Conservation (phyloP, 805 yeast species). For the Candida succiphila region DNA sequence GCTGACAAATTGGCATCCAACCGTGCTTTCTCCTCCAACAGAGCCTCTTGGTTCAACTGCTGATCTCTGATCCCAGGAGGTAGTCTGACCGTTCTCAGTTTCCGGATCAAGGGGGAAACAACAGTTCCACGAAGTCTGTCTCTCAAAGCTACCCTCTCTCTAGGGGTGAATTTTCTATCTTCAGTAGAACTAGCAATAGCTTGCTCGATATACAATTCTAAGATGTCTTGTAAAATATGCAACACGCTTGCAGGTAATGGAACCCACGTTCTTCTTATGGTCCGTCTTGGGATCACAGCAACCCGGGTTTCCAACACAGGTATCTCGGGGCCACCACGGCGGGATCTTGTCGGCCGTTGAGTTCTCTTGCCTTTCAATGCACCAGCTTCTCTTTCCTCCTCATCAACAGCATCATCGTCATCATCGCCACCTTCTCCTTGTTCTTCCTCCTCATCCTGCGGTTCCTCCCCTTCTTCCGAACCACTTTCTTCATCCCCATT, state of each 20-base stretch:
- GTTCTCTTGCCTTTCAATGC: no score
- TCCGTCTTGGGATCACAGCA: constrained; percentile 4
- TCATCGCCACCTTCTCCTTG: background rate
- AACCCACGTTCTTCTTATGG: constrained; percentile 12
- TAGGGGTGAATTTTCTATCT: constrained; percentile 5
- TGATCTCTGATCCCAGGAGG: constrained; percentile 15
- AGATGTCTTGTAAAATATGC: constrained; percentile 6
- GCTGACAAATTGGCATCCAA: constrained; percentile 16
- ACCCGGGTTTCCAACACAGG: background rate
- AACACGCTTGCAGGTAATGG: constrained; percentile 8
- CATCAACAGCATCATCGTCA: background rate
- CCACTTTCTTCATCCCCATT: no score
- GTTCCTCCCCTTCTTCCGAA: background rate
- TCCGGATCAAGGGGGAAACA: no score
- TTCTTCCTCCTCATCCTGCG: background rate
- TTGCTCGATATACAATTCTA: constrained; percentile 13
- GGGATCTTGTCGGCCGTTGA: no score
- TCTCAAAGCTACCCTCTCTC: background rate
- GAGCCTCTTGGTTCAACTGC: constrained; percentile 16
- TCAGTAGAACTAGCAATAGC: constrained; percentile 8
- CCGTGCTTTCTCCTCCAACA: constrained; percentile 12
- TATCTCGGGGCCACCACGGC: background rate
- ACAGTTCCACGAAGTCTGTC: constrained; percentile 8
- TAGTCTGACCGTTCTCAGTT: constrained; percentile 11
- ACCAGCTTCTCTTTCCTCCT: background rate